phyloP scores from a whole-genome alignment of 1,139 yeast species.

The Hanseniaspora gamundiae region DNA sequence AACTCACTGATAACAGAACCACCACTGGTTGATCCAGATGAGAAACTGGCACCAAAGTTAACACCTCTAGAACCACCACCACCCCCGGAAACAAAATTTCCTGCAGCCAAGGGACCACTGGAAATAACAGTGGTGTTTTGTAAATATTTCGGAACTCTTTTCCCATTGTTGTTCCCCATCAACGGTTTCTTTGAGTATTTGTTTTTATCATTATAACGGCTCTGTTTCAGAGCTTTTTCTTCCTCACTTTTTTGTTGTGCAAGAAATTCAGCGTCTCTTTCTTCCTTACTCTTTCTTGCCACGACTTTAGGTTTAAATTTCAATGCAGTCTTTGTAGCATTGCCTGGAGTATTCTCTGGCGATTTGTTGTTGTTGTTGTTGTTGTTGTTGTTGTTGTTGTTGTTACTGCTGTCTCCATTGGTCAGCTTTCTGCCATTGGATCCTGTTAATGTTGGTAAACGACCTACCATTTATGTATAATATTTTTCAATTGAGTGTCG shows the following conservation, averaged over 20 bases:
- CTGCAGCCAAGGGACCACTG: conserved; percentile 62
- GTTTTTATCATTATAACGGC: conserved; percentile 11
- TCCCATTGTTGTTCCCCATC: conserved; percentile 28
- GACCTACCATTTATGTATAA: not conserved
- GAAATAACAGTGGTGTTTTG: conserved; percentile 59
- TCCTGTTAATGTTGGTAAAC: not conserved
- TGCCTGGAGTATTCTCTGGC: conserved; percentile 2
- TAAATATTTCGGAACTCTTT: conserved; percentile 32
- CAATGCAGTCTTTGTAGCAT: conserved; percentile 21
- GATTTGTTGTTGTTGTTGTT: not conserved
- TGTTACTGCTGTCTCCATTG: not conserved
- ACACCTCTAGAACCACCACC: conserved; percentile 18
- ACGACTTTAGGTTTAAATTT: conserved; percentile 78
- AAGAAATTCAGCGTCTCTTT: conserved; percentile 57
- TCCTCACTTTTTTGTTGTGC: conserved; percentile 38
- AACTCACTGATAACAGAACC: not conserved
- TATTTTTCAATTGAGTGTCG: not conserved
- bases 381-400: not conserved
- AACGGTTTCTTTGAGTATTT: conserved; percentile 24
- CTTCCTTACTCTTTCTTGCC: conserved; percentile 71
- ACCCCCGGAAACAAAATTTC: conserved; percentile 37
- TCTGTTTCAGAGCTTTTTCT: conserved; percentile 10
- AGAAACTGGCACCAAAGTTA: conserved; percentile 13
- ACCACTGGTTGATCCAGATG: conserved; percentile 1
- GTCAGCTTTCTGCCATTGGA: not conserved